Conservation (phyloP, 345 rosid species). For the Erucastrum elatum region DNA sequence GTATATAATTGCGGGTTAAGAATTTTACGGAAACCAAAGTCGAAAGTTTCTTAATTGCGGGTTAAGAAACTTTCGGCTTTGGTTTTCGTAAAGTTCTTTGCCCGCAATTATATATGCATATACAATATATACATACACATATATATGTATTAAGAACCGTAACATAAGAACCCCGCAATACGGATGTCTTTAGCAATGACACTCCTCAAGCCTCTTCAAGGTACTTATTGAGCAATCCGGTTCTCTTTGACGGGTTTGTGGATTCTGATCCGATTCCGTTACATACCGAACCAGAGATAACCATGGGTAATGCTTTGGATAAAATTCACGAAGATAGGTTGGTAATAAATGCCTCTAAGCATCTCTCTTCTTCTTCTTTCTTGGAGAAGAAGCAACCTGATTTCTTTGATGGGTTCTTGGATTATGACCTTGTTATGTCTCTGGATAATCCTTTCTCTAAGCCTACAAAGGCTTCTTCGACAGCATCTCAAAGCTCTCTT, state of each 20-base stretch:
- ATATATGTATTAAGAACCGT: no score
- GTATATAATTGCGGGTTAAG: no score
- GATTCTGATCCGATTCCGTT: conserved; percentile 36
- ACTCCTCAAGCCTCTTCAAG: conserved; percentile 41
- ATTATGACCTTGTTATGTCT: conserved; percentile 55
- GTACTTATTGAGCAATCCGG: conserved; percentile 38
- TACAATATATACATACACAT: no score
- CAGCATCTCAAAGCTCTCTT: conserved; percentile 31
- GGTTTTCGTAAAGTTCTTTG: no score
- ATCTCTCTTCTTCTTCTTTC: conserved; percentile 49
- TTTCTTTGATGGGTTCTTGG: conserved; percentile 51
- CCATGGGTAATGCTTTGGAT: conserved; percentile 10
- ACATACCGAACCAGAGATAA: conserved; percentile 39
- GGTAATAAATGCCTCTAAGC: conserved; percentile 50
- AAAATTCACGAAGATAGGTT: conserved; percentile 22
- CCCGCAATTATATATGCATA: no score
- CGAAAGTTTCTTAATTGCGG: no score
- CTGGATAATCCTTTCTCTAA: conserved; percentile 43
- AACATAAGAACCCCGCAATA: no score
- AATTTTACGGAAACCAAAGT: no score
- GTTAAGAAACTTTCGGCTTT: no score
- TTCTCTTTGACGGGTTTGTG: conserved; percentile 40
- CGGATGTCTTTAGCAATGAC: neutral
- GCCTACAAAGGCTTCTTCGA: conserved; percentile 38
- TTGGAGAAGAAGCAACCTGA: conserved; percentile 49